phyloP scores from a whole-genome alignment of 1,284 basidiomycete genomes.

The Mixia osmundae region DNA sequence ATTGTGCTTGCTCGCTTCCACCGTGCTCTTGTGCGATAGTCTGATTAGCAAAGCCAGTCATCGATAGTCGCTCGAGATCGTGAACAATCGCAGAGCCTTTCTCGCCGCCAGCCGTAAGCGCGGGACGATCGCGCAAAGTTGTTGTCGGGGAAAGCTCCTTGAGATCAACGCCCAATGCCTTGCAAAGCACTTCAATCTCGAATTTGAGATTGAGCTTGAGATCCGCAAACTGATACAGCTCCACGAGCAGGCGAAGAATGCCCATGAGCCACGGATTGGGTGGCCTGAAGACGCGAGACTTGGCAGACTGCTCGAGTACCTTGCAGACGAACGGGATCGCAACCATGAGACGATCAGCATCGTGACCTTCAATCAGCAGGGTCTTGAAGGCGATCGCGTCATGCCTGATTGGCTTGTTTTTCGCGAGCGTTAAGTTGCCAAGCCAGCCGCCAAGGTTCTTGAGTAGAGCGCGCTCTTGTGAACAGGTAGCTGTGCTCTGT shows the following conservation, averaged over 20 bases:
- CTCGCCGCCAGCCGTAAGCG: slow-evolving; percentile 15
- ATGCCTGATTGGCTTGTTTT: slow-evolving; percentile 76
- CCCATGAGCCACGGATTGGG: slow-evolving; percentile 99
- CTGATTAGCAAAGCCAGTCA: slow-evolving; percentile 4
- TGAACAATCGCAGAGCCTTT: slow-evolving; percentile 17
- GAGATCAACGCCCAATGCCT: slow-evolving; percentile 66
- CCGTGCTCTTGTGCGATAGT: background rate
- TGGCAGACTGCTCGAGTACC: slow-evolving; percentile 68
- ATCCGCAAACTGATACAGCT: slow-evolving; percentile 91
- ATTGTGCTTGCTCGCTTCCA: slow-evolving; percentile 2
- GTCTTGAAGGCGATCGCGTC: slow-evolving; percentile 92
- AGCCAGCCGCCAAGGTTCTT: slow-evolving; percentile 95
- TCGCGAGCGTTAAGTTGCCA: slow-evolving; percentile 74
- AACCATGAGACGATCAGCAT: slow-evolving; percentile 70
- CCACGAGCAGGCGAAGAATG: slow-evolving; percentile 68
- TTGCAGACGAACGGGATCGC: slow-evolving; percentile 98
- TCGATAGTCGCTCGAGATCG: slow-evolving; percentile 14
- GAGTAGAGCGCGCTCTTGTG: slow-evolving; percentile 60
- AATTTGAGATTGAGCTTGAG: slow-evolving; percentile 94
- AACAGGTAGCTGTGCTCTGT: slow-evolving; percentile 64
- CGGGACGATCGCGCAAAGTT: slow-evolving; percentile 36
- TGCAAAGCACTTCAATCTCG: slow-evolving; percentile 95
- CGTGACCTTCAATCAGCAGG: slow-evolving; percentile 80
- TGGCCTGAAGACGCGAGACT: slow-evolving; percentile 74
- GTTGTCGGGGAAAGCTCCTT: slow-evolving; percentile 64